Percentiles rank a stretch among this genome's conserved stretches.
phyloP scores from a whole-genome alignment of 2,329 filamentous ascomycete species.

The Aspergillus pseudoterreus region DNA sequence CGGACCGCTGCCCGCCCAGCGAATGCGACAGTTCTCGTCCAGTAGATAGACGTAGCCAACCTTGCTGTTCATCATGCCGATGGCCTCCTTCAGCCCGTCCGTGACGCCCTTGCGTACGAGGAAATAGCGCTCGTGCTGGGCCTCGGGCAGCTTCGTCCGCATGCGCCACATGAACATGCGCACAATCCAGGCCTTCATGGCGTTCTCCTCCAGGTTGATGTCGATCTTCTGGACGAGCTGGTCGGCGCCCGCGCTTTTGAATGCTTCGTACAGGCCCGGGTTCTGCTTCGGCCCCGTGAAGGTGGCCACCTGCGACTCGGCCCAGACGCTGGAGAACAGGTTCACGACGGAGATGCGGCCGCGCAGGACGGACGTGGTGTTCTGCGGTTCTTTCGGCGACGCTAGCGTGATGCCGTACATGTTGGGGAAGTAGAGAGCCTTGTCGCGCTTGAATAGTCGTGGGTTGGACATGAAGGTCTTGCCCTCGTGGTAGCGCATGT shows the following conservation, averaged over 20 bases:
- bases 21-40: conserved; percentile 80
- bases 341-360: conserved; percentile 75
- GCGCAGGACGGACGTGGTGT: conserved; percentile 72
- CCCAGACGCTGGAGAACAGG: conserved; percentile 82
- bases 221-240: conserved; percentile 69
- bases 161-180: conserved; percentile 51
- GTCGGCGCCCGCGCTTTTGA: conserved; percentile 50
- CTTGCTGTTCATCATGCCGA: conserved; percentile 77
- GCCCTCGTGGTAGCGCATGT: conserved; percentile 75
- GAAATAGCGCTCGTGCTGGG: conserved; percentile 58
- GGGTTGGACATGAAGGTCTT: conserved; percentile 88
- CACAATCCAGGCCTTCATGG: conserved; percentile 58
- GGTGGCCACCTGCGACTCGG: conserved; percentile 70
- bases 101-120: conserved; percentile 56
- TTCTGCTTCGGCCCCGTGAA: conserved; percentile 68
- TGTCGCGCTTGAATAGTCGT: conserved; percentile 75
- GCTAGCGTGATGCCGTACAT: conserved; percentile 74
- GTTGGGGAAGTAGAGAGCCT: conserved; percentile 91
- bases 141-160: conserved; percentile 43
- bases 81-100: conserved; percentile 55
- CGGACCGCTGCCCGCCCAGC: conserved; percentile 79
- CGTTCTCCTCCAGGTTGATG: conserved; percentile 84
- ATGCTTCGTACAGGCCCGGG: conserved; percentile 61
- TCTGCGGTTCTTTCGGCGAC: conserved; percentile 51
- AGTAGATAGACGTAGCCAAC: conserved; percentile 93